These are phyloP conservation scores for Xylariales sp. DNA, from an alignment of 2,329 filamentous ascomycete genomes.

Conservation along the genomic window DNA sequence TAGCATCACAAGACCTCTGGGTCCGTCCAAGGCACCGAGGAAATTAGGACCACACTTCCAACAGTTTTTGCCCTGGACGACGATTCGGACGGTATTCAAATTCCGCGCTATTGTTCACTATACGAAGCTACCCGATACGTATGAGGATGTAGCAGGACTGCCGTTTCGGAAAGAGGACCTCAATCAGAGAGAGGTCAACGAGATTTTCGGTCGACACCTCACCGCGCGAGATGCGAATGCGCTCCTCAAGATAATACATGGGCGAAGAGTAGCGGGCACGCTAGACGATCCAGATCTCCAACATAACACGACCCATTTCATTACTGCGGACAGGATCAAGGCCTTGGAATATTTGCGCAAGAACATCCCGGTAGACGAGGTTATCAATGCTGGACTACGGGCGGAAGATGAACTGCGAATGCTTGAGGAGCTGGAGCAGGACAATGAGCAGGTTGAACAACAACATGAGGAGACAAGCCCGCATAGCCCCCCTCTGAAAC, in stretches of 20 bases:
- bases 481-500: slow-evolving; percentile 12
- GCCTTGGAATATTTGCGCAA: slow-evolving; percentile 53
- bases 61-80: slow-evolving; percentile 14
- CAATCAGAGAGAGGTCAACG: slow-evolving; percentile 37
- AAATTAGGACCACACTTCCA: slow-evolving; percentile 8
- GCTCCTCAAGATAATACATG: slow-evolving; percentile 55
- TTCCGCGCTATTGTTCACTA: slow-evolving; percentile 45
- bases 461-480: slow-evolving; percentile 13
- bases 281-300: slow-evolving; percentile 53
- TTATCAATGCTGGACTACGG: slow-evolving; percentile 54
- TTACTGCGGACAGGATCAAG: slow-evolving; percentile 33
- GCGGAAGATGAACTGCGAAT: slow-evolving; percentile 58
- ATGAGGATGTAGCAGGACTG: slow-evolving; percentile 51
- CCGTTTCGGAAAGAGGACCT: slow-evolving; percentile 48
- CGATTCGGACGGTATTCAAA: slow-evolving; percentile 24
- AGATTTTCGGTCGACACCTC: slow-evolving; percentile 47
- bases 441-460: slow-evolving; percentile 15
- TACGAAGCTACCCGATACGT: slow-evolving; percentile 52
- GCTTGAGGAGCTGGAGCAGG: slow-evolving; percentile 36
- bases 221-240: slow-evolving; percentile 42
- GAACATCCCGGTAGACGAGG: slow-evolving; percentile 53
- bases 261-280: slow-evolving; percentile 59
- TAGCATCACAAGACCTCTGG: slow-evolving; percentile 12
- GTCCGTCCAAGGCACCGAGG: slow-evolving; percentile 9
- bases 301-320: slow-evolving; percentile 42